Conservation (phyloP, 495 filamentous ascomycete species). For the Clohesyomyces aquaticus region DNA sequence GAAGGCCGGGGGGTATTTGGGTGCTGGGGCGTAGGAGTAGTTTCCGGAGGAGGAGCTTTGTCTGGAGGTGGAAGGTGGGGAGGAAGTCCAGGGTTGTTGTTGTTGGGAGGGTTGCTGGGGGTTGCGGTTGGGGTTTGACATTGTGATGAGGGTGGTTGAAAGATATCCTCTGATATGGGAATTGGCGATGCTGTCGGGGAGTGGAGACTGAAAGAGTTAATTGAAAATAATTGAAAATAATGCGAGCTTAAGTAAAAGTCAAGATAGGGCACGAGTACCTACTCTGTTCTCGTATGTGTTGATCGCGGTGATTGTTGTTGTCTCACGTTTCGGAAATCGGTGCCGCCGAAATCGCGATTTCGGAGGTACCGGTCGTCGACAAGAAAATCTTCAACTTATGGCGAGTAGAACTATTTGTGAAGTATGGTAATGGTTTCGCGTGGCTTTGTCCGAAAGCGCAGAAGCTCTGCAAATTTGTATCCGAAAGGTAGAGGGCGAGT, state of each 20-base stretch:
- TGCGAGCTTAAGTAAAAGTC: too few relatives aligned
- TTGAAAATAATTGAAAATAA: neutral
- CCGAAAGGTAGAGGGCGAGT: neutral
- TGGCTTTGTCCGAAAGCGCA: too few relatives aligned
- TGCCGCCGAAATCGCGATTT: too few relatives aligned
- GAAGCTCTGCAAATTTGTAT: too few relatives aligned
- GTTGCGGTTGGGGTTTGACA: slow-evolving; percentile 9
- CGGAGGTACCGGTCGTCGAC: too few relatives aligned
- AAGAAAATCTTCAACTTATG: too few relatives aligned
- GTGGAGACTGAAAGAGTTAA: neutral
- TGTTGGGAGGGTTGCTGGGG: neutral
- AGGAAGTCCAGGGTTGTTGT: neutral
- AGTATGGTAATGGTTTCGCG: too few relatives aligned
- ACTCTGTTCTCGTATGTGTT: too few relatives aligned
- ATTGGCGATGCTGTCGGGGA: neutral
- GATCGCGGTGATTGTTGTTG: too few relatives aligned
- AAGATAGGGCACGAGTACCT: too few relatives aligned
- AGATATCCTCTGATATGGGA: neutral
- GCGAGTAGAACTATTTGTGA: too few relatives aligned
- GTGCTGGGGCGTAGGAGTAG: neutral
- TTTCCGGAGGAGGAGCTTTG: neutral
- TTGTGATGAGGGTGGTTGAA: neutral
- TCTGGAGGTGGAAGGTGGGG: neutral
- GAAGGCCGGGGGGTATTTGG: slow-evolving; percentile 15
- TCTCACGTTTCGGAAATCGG: too few relatives aligned